phyloP scores from a whole-genome alignment of 768 basidiomycete species.

The Termitomyces sp. region DNA sequence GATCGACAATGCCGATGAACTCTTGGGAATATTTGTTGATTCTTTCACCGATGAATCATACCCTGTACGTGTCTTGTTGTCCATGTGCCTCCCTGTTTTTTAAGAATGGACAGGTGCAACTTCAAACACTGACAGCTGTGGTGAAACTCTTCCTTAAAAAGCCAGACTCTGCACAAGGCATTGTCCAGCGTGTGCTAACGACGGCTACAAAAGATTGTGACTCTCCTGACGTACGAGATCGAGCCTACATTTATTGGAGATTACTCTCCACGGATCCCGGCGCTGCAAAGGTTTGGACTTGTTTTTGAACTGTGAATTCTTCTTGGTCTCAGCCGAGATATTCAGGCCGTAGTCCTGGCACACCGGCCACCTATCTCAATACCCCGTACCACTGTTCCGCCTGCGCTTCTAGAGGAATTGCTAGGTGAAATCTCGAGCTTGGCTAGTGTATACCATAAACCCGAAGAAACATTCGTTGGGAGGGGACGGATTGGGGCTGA shows the following conservation, averaged over 20 bases:
- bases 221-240: constrained; percentile 91
- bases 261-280: constrained; percentile 90
- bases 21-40: constrained; percentile 86
- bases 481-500: constrained; percentile 85
- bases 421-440: constrained; percentile 84
- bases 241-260: constrained; percentile 98
- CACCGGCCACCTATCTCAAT: constrained; percentile 91
- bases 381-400: constrained; percentile 84
- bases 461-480: constrained; percentile 92
- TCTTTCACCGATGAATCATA: constrained; percentile 92
- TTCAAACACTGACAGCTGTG: constrained; percentile 87
- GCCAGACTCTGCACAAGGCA: constrained; percentile 85
- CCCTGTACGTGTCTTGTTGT: constrained; percentile 44
- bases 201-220: constrained; percentile 98
- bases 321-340: constrained; percentile 1
- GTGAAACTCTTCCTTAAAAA: constrained; percentile 96
- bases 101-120: constrained; percentile 45
- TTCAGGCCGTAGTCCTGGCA: constrained; percentile 78
- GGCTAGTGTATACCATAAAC: constrained; percentile 97
- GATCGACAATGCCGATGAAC: constrained; percentile 94
- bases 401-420: constrained; percentile 86
- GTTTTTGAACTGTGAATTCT: neutral
- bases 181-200: constrained; percentile 88
- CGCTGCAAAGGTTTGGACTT: constrained; percentile 74
- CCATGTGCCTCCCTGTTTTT: neutral